These are phyloP conservation scores for Pythium insidiosum DNA, from an alignment of 352 stramenopile species.

Conservation along the genomic window DNA sequence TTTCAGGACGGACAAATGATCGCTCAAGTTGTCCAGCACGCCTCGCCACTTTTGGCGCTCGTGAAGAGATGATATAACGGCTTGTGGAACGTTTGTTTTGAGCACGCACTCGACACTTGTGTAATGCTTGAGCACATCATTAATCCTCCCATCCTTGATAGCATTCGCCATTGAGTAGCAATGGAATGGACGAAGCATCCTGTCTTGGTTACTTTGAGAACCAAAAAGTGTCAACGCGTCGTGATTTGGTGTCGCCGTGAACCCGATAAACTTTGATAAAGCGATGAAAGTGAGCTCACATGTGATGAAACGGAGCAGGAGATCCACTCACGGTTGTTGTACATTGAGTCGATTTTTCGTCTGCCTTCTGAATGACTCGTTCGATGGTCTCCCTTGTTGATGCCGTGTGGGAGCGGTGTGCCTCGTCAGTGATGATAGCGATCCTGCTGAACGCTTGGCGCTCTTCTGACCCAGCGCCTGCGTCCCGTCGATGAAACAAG, in stretches of 20 bases:
- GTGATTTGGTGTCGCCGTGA: constrained; percentile 66
- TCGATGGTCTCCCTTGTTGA: constrained; percentile 63
- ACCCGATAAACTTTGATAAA: constrained; percentile 84
- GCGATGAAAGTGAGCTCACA: no score
- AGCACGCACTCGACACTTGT: constrained; percentile 39
- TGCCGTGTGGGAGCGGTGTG: constrained; percentile 66
- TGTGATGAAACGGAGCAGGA: no score
- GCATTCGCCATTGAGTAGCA: constrained; percentile 65
- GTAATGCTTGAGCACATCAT: constrained; percentile 65
- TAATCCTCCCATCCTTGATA: constrained; percentile 39
- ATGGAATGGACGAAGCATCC: constrained; percentile 39
- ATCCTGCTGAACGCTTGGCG: constrained; percentile 36
- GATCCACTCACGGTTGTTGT: background rate
- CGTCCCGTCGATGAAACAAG: constrained; percentile 40
- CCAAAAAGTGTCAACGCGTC: constrained; percentile 72
- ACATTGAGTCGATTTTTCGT: constrained; percentile 10
- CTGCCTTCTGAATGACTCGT: constrained; percentile 43
- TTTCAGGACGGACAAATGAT: constrained; percentile 49
- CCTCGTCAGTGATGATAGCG: constrained; percentile 80
- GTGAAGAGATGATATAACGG: constrained; percentile 25
- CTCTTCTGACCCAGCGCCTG: background rate
- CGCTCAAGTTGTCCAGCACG: constrained; percentile 58
- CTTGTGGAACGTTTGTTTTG: constrained; percentile 41
- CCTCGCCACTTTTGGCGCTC: constrained; percentile 19
- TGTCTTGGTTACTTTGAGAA: constrained; percentile 5